Percentiles rank a stretch among this genome's conserved stretches.
phyloP scores from a whole-genome alignment of 2,329 filamentous ascomycete species.

The Cladophialophora chaetospira region DNA sequence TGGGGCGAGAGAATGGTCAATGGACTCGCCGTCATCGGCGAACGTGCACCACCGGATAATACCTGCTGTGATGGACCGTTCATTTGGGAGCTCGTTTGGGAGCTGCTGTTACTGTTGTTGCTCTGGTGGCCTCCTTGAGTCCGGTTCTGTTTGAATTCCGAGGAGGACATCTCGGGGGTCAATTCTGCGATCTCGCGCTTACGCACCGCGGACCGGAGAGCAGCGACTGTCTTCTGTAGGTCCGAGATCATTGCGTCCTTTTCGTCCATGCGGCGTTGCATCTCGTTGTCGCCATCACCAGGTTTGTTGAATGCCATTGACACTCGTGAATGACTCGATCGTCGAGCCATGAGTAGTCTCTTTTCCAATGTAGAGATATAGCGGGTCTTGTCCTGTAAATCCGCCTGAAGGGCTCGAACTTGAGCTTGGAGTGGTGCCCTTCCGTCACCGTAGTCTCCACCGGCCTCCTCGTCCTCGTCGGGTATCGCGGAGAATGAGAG shows the following conservation, averaged over 20 bases:
- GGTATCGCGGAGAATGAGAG: conserved; percentile 39
- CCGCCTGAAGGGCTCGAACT: conserved; percentile 88
- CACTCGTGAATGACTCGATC: conserved; percentile 85
- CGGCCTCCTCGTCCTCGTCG: conserved; percentile 64
- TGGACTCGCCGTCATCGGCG: conserved; percentile 30
- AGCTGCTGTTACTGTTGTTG: conserved; percentile 38
- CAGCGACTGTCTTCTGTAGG: conserved; percentile 88
- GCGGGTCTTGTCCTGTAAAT: conserved; percentile 92
- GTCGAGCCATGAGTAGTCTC: conserved; percentile 81
- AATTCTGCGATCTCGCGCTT: conserved; percentile 80
- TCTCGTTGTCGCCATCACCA: conserved; percentile 72
- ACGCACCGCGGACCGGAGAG: conserved; percentile 79
- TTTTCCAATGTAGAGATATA: conserved; percentile 95
- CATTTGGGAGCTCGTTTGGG: conserved; percentile 35
- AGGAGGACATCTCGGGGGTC: conserved; percentile 40
- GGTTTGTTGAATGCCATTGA: conserved; percentile 72
- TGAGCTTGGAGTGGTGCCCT: conserved; percentile 80
- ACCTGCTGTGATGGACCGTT: conserved; percentile 26
- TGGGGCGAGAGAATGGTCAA: conserved; percentile 38
- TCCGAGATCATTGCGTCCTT: conserved; percentile 93
- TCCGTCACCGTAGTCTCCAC: conserved; percentile 84
- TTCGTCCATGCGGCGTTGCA: conserved; percentile 88
- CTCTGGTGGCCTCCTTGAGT: conserved; percentile 32
- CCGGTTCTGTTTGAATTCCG: conserved; percentile 37
- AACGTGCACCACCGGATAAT: conserved; percentile 21